These are phyloP conservation scores for Helianthus annuus DNA, from an alignment of 129 eudicot genomes.

Conservation along the genomic window HanXRQr2.0-SUNRISE NC_035436.2:198966355-198966854, in stretches of 20 bases:
- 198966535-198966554: no score
- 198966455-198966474: no score
- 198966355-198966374: no score
- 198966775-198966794: not conserved
- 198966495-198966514: no score
- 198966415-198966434: no score
- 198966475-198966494: no score
- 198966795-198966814: not conserved
- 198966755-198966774: not conserved
- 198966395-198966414: no score
- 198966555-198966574: slow-evolving; percentile 7
- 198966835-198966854: not conserved
- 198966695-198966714: not conserved
- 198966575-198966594: not conserved
- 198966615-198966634: not conserved
- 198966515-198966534: not conserved
- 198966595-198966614: not conserved
- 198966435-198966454: no score
- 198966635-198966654: not conserved
- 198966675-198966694: not conserved
- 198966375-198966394: no score
- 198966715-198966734: slow-evolving; percentile 10
- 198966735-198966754: not conserved
- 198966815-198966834: slow-evolving; percentile 2
- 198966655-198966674: not conserved